Conservation (phyloP, 1,284 basidiomycete species). For the Vanrija sp. region DNA sequence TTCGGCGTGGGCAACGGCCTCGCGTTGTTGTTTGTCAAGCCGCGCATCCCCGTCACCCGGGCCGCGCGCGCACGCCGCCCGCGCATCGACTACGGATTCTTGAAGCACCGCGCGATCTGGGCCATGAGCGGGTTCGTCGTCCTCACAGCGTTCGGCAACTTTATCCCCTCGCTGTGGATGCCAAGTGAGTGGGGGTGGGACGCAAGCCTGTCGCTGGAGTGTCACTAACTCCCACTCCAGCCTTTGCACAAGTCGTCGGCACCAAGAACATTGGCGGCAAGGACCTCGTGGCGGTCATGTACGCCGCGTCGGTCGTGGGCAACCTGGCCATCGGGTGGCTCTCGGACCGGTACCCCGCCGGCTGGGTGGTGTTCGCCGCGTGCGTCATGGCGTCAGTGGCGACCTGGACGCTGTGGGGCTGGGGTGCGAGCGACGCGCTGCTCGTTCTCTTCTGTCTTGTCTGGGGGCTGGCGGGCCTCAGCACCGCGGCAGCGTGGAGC, state of each 20-base stretch:
- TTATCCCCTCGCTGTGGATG: constrained; percentile 42
- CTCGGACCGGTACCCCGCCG: constrained; percentile 36
- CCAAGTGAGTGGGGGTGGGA: constrained; percentile 33
- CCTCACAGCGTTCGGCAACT: constrained; percentile 39
- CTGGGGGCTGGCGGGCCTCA: constrained; percentile 29
- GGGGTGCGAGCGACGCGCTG: constrained; percentile 29
- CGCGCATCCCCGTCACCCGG: constrained; percentile 29
- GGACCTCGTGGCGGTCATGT: constrained; percentile 43
- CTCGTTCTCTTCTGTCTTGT: constrained; percentile 30
- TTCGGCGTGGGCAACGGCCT: constrained; percentile 26
- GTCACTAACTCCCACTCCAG: constrained; percentile 13
- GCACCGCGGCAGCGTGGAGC: constrained; percentile 34
- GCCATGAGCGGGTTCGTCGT: constrained; percentile 30
- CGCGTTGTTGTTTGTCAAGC: constrained; percentile 34
- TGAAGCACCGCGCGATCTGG: constrained; percentile 23
- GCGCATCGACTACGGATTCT: constrained; percentile 20
- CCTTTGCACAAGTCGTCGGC: constrained; percentile 39
- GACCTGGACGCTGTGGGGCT: constrained; percentile 47
- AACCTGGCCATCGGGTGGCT: constrained; percentile 39
- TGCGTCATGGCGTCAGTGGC: constrained; percentile 34
- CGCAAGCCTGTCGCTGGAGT: no score
- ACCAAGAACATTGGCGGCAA: constrained; percentile 36
- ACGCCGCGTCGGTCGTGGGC: constrained; percentile 44
- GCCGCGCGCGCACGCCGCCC: not conserved
- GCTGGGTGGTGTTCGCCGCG: constrained; percentile 29